Base-by-base conservation (phyloP, 305 asterid species). In the Euphrasia arctica region DNA sequence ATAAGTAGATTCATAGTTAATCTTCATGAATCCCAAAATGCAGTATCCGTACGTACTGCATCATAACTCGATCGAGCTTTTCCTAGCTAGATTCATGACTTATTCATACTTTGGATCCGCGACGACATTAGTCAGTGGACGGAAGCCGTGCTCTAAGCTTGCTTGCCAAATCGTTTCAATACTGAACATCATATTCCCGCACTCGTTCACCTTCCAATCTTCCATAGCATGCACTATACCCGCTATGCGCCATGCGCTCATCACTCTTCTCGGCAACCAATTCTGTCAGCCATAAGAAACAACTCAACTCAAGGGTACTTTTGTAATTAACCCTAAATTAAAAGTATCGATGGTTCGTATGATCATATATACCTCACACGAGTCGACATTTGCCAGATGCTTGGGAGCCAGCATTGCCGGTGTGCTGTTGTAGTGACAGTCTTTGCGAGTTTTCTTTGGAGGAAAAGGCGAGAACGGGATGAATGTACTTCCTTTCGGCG, bases 201-300 rank as follows among this genome's bases (percentile, higher is more conserved):
- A 88, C 77, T 88, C 94, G 7, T 83, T 69, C 69, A 70, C 82
- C 27, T 72, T 73, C 94, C 94, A 88, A 22, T 72, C 82, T 75
- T 84, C 94, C 74, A 79, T 59, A 36, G 75, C 89, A 34, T 88
- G 96, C 55, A 88, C 18, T 52, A 88, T 78, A 63, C 96, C 96
- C 0, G 96, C 91, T 70, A 85, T 58, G 11, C 91, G 85, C 77
- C 89, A 75, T 27, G 91, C 94, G 28, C 96, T 85, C 83, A 88
- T 80, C 60, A 82, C 96, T 69, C 96, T 73, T 66, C 96, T 83
- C 12, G 96, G 94, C 71, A 88, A 25, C 96, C 96, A 88, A 70
- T 88, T 88, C 96, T 87, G 81, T 27, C 22, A 41, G 28, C 34
- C 18, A 55, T 64, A 32, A 15, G 29, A 11, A 0, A 1, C 12